Evolutionary conservation across 805 yeast genomes (phyloP), one percentile per base, ranked within the genome.

Genomic region (Metschnikowia similis): DNA sequence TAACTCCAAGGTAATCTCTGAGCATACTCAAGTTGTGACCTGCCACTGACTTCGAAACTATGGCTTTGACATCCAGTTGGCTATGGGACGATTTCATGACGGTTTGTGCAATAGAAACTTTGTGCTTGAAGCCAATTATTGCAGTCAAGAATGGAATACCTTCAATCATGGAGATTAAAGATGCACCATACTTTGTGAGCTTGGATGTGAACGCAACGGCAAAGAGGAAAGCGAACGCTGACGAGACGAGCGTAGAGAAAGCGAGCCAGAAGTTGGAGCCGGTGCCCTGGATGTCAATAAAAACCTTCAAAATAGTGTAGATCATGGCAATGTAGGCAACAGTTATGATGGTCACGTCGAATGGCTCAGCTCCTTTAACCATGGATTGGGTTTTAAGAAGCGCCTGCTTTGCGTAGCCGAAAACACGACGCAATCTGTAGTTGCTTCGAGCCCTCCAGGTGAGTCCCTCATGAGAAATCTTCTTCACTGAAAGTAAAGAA

Each of bases 61-160:
- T 68, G 13, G 74, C 68, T 45, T 65, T 70, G 29, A 71, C 80
- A 35, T 79, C 80, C 7, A 63, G 44, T 51, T 56, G 51, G 6
- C 69, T 55, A 42, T 70, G 58, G 48, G 67, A 60, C 28, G 77
- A 71, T 36, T 69, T 66, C 58, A 80, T 61, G 26, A 85, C 83
- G 41, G 80, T 78, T 17, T 78, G 70, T 0, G 97, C 85, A 55
- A 90, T 76, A 10, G 81, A 74, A 16, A 89, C 80, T 61, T 91
- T 89, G 65, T 88, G 87, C 64, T 89, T 90, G 69, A 92, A 92
- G 1, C 98, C 99, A 62, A 92, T 82, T 4, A 89, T 84, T 17
- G 96, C 89, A 21, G 92, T 96, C 62, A 92, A 78, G 67, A 92
- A 92, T 21, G 99, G 99, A 41, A 92, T 70, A 32, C 97, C 97